Base-by-base conservation (phyloP, 108 stramenopile genomes). In the Chaetoceros tenuissimus region DNA sequence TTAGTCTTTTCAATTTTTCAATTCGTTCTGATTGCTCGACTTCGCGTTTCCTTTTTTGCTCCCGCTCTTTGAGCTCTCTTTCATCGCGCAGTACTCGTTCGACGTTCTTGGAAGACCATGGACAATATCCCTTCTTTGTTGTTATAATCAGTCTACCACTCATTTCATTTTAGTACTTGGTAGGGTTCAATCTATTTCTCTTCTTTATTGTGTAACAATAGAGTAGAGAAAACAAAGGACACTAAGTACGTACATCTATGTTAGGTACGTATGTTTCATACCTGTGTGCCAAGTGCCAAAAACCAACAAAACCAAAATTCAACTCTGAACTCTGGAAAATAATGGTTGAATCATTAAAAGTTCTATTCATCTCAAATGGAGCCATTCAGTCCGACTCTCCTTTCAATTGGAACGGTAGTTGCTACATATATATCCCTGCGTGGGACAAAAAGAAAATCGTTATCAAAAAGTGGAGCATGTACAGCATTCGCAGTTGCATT, bases 31-130 rank as follows among this genome's bases (percentile, higher is more conserved):
- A 28, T 55, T 55, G 23, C 23, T 44, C 27, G 24, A 23, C 67
- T 63, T 43, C 31, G 28, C 53, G 71, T 51, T 48, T 31, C 51
- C 77, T 73, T 10, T 46, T 47, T 54, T 78, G 71, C 31, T 79
- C 51, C 8, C 76, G 60, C 30, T 81, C 81, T 23, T 62, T 52
- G 29, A 79, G 69, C 30, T 67, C 17, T 46, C 73, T 40, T 59
- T 96, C 92, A 58, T 96, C 94, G 34, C 90, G 77, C 7, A 80
- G 60, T 25, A 92, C 88, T 28, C 84, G 63, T 69, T 86, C 89
- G 28, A 89, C 77, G 64, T 96, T 96, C n/a, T 81, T 65, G 24
- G 85, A 73, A 46, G 90, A 88, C 86, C 94, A 94, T 44, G 91
- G 90, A 68, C 89, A 85, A 69, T 93, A 96, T 5, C 72, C 61